Base-by-base conservation (phyloP, 2,329 filamentous ascomycete species). In the Coniochaeta sp. region DNA sequence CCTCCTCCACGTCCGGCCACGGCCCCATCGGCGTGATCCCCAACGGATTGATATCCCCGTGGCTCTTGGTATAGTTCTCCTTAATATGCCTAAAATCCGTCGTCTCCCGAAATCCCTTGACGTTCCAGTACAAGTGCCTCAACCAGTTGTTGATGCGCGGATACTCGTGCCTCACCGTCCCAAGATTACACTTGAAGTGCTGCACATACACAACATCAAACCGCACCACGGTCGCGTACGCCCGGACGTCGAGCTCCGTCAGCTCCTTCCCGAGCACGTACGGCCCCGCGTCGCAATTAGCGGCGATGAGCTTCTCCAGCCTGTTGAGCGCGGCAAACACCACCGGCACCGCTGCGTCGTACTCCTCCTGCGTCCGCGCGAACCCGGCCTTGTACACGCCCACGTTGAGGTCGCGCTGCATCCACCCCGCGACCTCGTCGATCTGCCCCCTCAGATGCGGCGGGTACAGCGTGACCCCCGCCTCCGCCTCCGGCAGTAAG, bases 71-170 rank as follows among this genome's bases (percentile, higher is more conserved):
- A 62, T 75, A 76, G 63, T 86, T 88, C 69, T 89, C 86, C 71
- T 89, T 89, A 68, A 89, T 89, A 66, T 89, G 86, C 62, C 72
- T 79, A 64, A 89, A 89, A 62, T 89, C 75, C 0, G 86, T 89
- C 17, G 81, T 85, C 65, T 83, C 81, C 60, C 70, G 77, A 62
- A 84, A 85, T 0, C 78, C 82, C 19, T 72, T 66, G 1, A 81
- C 75, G 61, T 81, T 79, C 77, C 81, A 85, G 71, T 86, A 87
- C 68, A 86, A 67, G 36, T 77, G 76, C 70, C 79, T 83, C 63
- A 88, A 64, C 82, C 84, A 88, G 63, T 85, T 83, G 67, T 85
- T 77, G 59, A 87, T 66, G 12, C 81, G 76, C 0, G 85, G 85
- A 65, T 88, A 88, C 60, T 83, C 78, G 65, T 83, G 79, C 6